Evolutionary conservation across 495 filamentous ascomycete species (phyloP), one percentile per base, ranked within the genome.

Genomic region (Amphirosellinia nigrospora): DNA sequence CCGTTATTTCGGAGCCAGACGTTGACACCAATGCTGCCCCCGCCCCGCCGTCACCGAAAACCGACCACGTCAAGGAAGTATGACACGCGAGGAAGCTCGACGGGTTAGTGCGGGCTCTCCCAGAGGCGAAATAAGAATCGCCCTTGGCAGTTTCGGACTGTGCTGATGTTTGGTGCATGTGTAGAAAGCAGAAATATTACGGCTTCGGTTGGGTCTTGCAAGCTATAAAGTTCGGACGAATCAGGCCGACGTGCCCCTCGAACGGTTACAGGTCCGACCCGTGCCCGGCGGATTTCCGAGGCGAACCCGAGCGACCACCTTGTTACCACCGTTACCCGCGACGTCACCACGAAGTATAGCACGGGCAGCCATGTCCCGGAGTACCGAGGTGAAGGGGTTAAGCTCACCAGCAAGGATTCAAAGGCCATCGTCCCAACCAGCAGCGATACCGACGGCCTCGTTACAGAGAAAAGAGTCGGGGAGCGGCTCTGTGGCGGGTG

Each of bases 191-290:
- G 80, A 84, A 71, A 83, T 76, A 67, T 71, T 88, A 53, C 82
- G 83, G n/a, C 72, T 86, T 3, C 81, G 86, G 30, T 79, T 88
- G 26, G 75, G 82, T 1, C 78, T 88, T 3, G 86, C 86, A 7
- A 81, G 73, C 65, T 88, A 88, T 77, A 88, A 87, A 72, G 80
- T 88, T 28, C 80, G 78, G 7, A 88, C 86, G 1, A 82, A 82
- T 50, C 86, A 87, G 73, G 81, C 80, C 8, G 79, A 85, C 64
- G 77, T 86, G 13, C 83, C 85, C 11, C 78, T 88, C 21, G 83
- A 83, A 13, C 73, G 72, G 23, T 75, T 85, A 23, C 72, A 82
- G 53, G 55, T 71, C 64, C 73, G 73, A 46, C 75, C 76, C 1
- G 26, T 79, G 26, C 71, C 70, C 26, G 64, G 64, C 50, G 19